phyloP scores from a whole-genome alignment of 768 basidiomycete genomes.

The Boletus sensibilis region DNA sequence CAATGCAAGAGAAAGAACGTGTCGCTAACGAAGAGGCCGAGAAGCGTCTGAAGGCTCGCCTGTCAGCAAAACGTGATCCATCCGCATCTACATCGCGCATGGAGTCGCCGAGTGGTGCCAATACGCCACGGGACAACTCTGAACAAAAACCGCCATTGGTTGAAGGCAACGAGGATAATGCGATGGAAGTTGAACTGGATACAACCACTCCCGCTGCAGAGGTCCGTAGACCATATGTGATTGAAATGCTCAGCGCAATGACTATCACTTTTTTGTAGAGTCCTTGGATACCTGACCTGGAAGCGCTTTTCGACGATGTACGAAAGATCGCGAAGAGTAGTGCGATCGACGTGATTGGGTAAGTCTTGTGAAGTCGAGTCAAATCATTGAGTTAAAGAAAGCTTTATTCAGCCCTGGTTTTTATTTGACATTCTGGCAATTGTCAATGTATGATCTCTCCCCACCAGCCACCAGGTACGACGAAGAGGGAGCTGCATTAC shows the following conservation, averaged over 20 bases:
- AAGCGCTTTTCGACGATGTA: slow-evolving; percentile 72
- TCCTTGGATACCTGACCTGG: slow-evolving; percentile 79
- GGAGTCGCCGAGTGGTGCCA: slow-evolving; percentile 54
- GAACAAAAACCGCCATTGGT: slow-evolving; percentile 26
- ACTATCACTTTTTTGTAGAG: slow-evolving; percentile 38
- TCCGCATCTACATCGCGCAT: slow-evolving; percentile 52
- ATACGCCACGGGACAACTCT: slow-evolving; percentile 27
- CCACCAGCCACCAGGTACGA: slow-evolving; percentile 79
- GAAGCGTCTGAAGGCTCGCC: slow-evolving; percentile 75
- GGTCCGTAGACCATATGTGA: slow-evolving; percentile 11
- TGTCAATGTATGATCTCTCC: slow-evolving; percentile 85
- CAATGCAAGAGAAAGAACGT: slow-evolving; percentile 66
- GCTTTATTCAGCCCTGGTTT: slow-evolving; percentile 69
- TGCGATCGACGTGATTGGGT: slow-evolving; percentile 71
- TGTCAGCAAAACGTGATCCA: slow-evolving; percentile 73
- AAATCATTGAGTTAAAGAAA: slow-evolving; percentile 4
- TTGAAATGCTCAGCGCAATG: slow-evolving; percentile 1
- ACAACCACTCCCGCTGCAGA: slow-evolving; percentile 27
- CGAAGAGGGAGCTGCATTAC: slow-evolving; percentile 64
- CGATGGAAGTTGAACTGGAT: slow-evolving; percentile 53
- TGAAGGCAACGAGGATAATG: slow-evolving; percentile 43
- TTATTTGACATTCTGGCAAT: slow-evolving; percentile 96
- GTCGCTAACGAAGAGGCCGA: slow-evolving; percentile 73
- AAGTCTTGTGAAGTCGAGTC: slow-evolving; percentile 28
- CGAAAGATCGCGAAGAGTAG: slow-evolving; percentile 67